Evolutionary conservation across 306 rosid species (phyloP).

Genomic region (Oemleria cerasiformis): DNA sequence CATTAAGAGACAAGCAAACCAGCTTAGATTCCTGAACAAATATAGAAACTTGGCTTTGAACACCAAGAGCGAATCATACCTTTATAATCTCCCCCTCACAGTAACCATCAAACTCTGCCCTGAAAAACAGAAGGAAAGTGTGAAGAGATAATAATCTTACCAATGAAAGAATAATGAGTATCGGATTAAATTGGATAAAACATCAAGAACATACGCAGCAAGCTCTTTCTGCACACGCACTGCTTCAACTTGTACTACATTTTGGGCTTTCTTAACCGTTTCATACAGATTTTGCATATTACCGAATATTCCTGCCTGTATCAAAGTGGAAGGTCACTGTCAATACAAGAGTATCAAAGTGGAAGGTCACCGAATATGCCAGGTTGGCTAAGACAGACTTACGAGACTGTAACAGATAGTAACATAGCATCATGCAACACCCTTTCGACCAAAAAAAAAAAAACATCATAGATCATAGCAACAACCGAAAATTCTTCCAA

Average conservation of each 20-base stretch:
- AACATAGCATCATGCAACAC: background rate
- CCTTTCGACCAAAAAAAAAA: too few species aligned
- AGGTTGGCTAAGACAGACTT: background rate
- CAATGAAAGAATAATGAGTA: background rate
- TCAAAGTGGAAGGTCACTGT: constrained; percentile 14
- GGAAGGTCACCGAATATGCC: background rate
- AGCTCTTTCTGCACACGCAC: constrained; percentile 85
- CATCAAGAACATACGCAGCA: constrained; percentile 53
- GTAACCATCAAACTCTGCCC: constrained; percentile 83
- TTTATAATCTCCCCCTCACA: constrained; percentile 79
- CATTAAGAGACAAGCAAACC: background rate
- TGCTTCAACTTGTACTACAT: constrained; percentile 87
- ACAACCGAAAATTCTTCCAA: background rate
- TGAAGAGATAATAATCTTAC: constrained; percentile 9
- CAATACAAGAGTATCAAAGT: too few species aligned
- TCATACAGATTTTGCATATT: constrained; percentile 81
- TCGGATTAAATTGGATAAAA: background rate
- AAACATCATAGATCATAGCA: background rate
- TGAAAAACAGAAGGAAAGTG: constrained; percentile 40
- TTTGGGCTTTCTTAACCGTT: constrained; percentile 80
- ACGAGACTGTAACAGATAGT: background rate
- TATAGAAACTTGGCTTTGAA: background rate
- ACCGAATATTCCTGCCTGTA: constrained; percentile 71
- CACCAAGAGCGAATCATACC: constrained; percentile 38
- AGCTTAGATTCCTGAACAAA: background rate